Conservation (phyloP, 1,139 yeast genomes). For the Geotrichum bryndzae region DNA sequence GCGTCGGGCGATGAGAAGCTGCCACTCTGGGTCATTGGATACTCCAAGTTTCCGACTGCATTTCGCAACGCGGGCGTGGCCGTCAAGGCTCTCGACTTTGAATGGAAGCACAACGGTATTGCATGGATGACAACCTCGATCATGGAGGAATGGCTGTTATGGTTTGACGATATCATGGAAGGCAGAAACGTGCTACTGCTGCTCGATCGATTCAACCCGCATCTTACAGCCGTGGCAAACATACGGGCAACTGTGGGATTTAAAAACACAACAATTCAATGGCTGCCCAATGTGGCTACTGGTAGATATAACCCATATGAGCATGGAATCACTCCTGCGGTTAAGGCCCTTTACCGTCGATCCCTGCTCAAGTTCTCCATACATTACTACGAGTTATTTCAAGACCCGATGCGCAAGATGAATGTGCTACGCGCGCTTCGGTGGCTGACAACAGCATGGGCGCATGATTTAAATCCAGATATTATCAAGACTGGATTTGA, state of each 20-base stretch:
- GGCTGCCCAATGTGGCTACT: conserved; percentile 15
- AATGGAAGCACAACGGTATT: conserved; percentile 17
- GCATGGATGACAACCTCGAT: conserved; percentile 17
- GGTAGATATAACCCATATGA: conserved; percentile 16
- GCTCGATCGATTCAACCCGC: conserved; percentile 16
- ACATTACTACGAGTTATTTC: conserved; percentile 12
- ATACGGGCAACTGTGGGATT: conserved; percentile 15
- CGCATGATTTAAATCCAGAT: conserved; percentile 11
- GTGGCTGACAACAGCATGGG: conserved; percentile 16
- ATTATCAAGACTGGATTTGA: conserved; percentile 9
- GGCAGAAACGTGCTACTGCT: conserved; percentile 11
- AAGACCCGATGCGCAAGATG: conserved; percentile 17
- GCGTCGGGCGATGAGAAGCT: conserved; percentile 15
- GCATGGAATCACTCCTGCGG: conserved; percentile 13
- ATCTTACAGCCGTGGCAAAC: conserved; percentile 15
- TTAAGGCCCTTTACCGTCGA: conserved; percentile 12
- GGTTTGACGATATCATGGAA: conserved; percentile 15
- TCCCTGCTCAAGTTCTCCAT: conserved; percentile 12
- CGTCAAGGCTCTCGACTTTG: conserved; percentile 16
- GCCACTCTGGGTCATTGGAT: conserved; percentile 16
- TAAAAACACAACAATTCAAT: conserved; percentile 16
- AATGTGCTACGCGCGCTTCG: conserved; percentile 13
- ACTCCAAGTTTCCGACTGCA: conserved; percentile 15
- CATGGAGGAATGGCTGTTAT: conserved; percentile 16
- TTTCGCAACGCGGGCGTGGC: conserved; percentile 15